These are phyloP conservation scores for Cordyceps cicadae DNA, from an alignment of 2,329 filamentous ascomycete genomes.

Conservation along the genomic window DNA sequence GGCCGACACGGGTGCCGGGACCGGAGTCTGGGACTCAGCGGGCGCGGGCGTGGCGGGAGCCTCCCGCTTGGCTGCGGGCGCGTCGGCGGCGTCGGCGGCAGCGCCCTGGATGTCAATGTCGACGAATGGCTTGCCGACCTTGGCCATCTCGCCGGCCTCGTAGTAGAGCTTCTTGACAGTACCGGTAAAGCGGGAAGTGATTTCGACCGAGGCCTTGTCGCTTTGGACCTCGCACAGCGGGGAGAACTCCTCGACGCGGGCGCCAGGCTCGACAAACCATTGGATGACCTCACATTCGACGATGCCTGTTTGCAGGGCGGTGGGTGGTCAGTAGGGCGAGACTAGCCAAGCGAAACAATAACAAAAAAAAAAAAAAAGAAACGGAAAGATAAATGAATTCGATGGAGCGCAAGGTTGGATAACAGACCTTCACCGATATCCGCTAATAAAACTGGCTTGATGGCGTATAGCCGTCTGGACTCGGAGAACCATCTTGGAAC, in stretches of 20 bases:
- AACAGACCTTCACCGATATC: constrained; percentile 78
- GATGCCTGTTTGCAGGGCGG: constrained; percentile 54
- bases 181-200: constrained; percentile 90
- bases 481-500: constrained; percentile 42
- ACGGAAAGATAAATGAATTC: background rate
- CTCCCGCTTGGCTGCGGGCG: constrained; percentile 22
- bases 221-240: constrained; percentile 97
- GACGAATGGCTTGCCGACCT: constrained; percentile 86
- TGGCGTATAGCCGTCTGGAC: constrained; percentile 40
- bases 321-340: background rate
- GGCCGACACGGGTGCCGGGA: background rate
- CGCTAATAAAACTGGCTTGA: constrained; percentile 75
- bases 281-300: constrained; percentile 98
- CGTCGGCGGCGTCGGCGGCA: constrained; percentile 39
- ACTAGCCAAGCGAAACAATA: background rate
- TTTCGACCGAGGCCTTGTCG: constrained; percentile 86
- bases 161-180: constrained; percentile 96
- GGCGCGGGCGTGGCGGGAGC: constrained; percentile 11
- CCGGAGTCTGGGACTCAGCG: constrained; percentile 10
- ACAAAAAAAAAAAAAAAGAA: background rate
- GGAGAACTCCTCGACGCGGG: constrained; percentile 94
- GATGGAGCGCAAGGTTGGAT: background rate
- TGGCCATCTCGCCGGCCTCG: constrained; percentile 91
- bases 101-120: constrained; percentile 89
- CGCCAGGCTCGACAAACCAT: constrained; percentile 97